Percentiles rank a stretch among this genome's conserved stretches.
phyloP scores from a whole-genome alignment of 129 eudicot genomes.

The Centella asiatica region DNA sequence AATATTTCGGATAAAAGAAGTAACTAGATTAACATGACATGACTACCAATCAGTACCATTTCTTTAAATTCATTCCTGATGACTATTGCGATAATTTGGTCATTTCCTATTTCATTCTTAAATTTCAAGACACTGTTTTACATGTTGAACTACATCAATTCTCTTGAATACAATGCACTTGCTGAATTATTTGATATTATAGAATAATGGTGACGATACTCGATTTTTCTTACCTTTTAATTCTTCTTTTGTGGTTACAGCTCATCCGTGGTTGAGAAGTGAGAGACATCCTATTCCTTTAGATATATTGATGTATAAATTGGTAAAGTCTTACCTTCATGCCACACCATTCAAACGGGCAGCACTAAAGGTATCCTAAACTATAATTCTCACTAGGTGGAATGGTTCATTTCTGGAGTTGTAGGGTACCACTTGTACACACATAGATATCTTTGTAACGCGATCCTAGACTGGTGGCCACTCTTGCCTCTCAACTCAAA shows the following conservation, averaged over 20 bases:
- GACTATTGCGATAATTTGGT: background rate
- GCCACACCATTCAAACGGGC: constrained; percentile 55
- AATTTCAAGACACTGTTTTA: no score
- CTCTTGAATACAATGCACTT: background rate
- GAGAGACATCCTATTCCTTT: constrained; percentile 45
- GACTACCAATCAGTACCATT: no score
- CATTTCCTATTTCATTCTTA: background rate
- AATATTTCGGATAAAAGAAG: background rate
- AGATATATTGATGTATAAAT: constrained; percentile 47
- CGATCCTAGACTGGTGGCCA: background rate
- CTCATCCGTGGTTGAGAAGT: constrained; percentile 62
- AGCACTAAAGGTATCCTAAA: constrained; percentile 36
- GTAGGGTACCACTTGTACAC: background rate
- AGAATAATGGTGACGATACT: background rate
- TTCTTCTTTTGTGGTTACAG: constrained; percentile 12
- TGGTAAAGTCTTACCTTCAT: constrained; percentile 46
- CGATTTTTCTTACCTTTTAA: background rate
- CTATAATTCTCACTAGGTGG: background rate
- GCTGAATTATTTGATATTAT: background rate
- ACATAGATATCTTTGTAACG: no score
- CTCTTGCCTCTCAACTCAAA: no score
- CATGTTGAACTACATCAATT: background rate
- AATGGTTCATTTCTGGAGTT: background rate
- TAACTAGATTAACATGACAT: background rate
- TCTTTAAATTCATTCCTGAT: background rate